Evolutionary conservation across 768 basidiomycete species (phyloP), one percentile per base, ranked within the genome.

Genomic region (Termitomyces sp.): DNA sequence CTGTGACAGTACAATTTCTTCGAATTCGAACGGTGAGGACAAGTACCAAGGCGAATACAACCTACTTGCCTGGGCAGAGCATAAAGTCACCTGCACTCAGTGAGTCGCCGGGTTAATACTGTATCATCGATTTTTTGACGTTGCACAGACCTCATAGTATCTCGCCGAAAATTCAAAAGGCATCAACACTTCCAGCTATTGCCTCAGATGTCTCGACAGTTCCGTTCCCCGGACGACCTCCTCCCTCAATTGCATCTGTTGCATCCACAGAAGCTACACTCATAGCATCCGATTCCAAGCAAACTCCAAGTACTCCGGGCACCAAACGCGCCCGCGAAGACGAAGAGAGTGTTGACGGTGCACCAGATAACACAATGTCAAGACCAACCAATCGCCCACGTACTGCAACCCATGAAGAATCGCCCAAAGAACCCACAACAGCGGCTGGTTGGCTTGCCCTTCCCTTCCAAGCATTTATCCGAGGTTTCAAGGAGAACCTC

Each of bases 401-500:
- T 36, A 82, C 69, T 33, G 80, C 78, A 52, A 69, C 66, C 0
- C 82, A 82, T 68, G 66, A 69, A 43, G 73, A 77, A 0, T 76
- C 82, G 4, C 67, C 72, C 58, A 73, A 67, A 59, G 81, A 83
- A 30, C 67, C 75, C 6, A 79, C 82, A n/a, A 73, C 74, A 44
- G 61, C 78, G 34, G 65, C 84, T 53, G 82, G 81, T 34, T 87
- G 84, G 87, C 76, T 88, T 64, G 71, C 82, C 69, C 72, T 82
- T 40, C 87, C 87, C 5, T 75, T 88, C 70, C 79, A 81, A 65
- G 82, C 83, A 6, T 88, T 89, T 67, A 75, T 85, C 55, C 79
- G 82, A 61, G 87, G 87, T 20, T 88, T 89, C 72, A 81, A 81
- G 62, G 85, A 88, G 70, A 83, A 84, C 65, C 69, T 86, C 14